These are phyloP conservation scores for Beverwykella pulmonaria DNA, from an alignment of 495 filamentous ascomycete genomes.

Conservation along the genomic window DNA sequence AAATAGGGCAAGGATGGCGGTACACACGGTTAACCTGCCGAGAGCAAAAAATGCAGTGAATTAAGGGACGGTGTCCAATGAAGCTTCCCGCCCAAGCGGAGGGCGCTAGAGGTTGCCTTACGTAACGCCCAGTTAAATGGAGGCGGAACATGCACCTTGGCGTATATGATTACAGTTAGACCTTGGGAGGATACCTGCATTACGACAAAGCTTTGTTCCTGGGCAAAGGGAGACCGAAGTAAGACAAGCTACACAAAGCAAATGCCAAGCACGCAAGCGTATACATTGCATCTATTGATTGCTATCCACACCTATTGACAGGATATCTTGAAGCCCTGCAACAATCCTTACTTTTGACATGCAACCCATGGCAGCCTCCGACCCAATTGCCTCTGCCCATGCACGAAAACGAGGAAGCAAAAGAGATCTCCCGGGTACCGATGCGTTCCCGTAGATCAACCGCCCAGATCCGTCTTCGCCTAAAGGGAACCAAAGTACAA, in stretches of 20 bases:
- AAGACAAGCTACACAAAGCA: neutral
- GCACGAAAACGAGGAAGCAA: constrained; percentile 3
- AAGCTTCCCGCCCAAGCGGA: too few relatives aligned
- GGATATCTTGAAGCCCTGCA: constrained; percentile 19
- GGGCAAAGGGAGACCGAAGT: too few relatives aligned
- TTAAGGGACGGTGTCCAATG: constrained; percentile 1
- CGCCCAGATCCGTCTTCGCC: neutral
- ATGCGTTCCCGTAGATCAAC: neutral
- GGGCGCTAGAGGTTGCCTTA: too few relatives aligned
- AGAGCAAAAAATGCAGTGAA: neutral
- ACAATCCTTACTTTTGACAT: constrained; percentile 23
- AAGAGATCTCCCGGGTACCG: neutral
- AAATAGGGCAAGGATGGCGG: neutral
- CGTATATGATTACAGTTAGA: too few relatives aligned
- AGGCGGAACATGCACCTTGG: too few relatives aligned
- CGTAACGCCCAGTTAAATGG: neutral
- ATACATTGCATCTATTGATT: constrained; percentile 15
- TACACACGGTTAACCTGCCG: constrained; percentile 1
- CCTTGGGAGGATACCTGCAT: too few relatives aligned
- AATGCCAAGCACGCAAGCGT: neutral
- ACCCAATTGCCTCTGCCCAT: constrained; percentile 7
- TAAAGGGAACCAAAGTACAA: constrained; percentile 2
- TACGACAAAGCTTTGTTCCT: too few relatives aligned
- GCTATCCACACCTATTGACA: neutral
- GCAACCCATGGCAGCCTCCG: constrained; percentile 14